Base-by-base conservation (phyloP, 2,329 filamentous ascomycete species). In the Emergomyces pasteurianus region DNA sequence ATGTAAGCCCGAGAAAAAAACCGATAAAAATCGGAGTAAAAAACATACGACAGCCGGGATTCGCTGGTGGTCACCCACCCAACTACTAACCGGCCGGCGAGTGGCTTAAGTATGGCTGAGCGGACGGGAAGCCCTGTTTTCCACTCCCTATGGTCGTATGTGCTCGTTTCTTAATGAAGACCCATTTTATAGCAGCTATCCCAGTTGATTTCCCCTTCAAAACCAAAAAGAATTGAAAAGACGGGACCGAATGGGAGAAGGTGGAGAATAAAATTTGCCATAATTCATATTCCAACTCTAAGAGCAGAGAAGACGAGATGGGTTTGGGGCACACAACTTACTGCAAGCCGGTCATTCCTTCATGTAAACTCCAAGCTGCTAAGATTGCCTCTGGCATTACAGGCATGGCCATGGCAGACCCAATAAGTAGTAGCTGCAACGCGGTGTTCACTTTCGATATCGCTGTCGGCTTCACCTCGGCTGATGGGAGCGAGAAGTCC, bases 371-470 rank as follows among this genome's bases (percentile, higher is more conserved):
- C 81, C 54, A 83, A 72, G 49, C 77, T 69, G 60, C 79, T 72
- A 68, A 85, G 65, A 73, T 86, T 79, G 59, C 79, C 73, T 73
- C 78, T 50, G 75, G 83, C 28, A 95, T 67, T 14, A 96, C 80
- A 0, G 92, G 92, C 49, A 91, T 82, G 0, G 89, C 85, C 55
- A 92, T 90, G 1, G 91, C 92, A 12, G 87, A 82, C 21, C 92
- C 92, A 68, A 99, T 88, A 14, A 99, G 81, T 4, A 86, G 85
- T 23, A 99, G 79, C 73, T 99, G 94, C 67, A 97, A 77, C 50
- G 95, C 91, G 0, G 94, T 99, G 75, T 99, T 99, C 74, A 91
- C 86, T 78, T 79, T 78, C 3, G 75, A 78, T 43, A 79, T 74
- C 40, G 70, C 69, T 0, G 77, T 78, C 1, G 75, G 74, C 63